Evolutionary conservation across 2,329 filamentous ascomycete species (phyloP), one percentile per base, ranked within the genome.

Genomic region (Aaosphaeria pasadenensis): DNA sequence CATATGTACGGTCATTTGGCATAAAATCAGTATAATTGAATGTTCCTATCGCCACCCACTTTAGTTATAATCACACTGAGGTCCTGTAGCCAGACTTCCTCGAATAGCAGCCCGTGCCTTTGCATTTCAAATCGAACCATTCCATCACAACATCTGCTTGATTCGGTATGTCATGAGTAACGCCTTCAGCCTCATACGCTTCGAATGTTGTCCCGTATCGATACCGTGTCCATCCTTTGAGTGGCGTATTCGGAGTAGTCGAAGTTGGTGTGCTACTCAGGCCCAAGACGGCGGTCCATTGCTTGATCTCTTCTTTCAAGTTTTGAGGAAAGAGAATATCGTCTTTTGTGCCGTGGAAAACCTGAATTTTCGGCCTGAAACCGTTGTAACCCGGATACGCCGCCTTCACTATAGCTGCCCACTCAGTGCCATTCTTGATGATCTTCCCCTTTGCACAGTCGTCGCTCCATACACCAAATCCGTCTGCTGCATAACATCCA

Each of bases 241-340:
- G 46, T 5, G 65, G 65, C 24, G 60, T 64, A 47, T 69, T 46
- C 24, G 48, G 43, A 5, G 55, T 59, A 7, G 55, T 59, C 11
- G 56, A 49, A 2, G 48, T 58, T 36, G 61, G 58, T 31, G 48
- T 60, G 5, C 53, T 47, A 41, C 55, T 63, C 5, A 64, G 45
- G 1, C 56, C 59, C 45, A 67, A 60, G 2, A 69, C 63, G 35
- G 49, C 59, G 1, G 62, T 67, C 65, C 64, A 69, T 46, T 69
- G 56, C 48, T 67, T 69, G 45, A 67, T 60, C 42, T 66, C 57
- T 45, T 69, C 65, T n/a, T 61, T 46, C 6, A 67, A 47, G 33
- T 69, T 69, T 49, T 65, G 64, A 11, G 62, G 62, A 44, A 66
- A 60, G 1, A 69, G 45, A 1, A 60, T 49, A 1, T 48, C 58